phyloP scores from a whole-genome alignment of 2,329 filamentous ascomycete genomes.

The Pseudocercospora vitis region DNA sequence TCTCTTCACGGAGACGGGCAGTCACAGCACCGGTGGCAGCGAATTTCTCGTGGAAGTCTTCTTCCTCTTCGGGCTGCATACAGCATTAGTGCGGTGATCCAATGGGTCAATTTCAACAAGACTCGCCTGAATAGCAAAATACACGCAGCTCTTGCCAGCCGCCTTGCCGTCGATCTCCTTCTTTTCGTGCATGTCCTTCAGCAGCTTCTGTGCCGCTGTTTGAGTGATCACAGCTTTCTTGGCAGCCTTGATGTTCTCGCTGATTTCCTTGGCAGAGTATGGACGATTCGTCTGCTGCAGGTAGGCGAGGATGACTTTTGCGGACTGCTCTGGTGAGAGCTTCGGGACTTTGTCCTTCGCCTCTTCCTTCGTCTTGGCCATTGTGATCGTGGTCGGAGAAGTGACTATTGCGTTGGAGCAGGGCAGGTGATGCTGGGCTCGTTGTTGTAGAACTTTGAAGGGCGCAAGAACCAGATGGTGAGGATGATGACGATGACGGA shows the following conservation, averaged over 20 bases:
- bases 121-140: slow-evolving; percentile 54
- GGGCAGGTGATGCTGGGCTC: too few species aligned
- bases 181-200: slow-evolving; percentile 63
- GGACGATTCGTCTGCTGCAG: slow-evolving; percentile 37
- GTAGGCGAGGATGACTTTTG: slow-evolving; percentile 35
- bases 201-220: slow-evolving; percentile 58
- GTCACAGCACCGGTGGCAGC: slow-evolving; percentile 53
- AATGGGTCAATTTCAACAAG: not conserved
- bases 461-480: too few species aligned
- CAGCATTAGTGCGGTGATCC: not conserved
- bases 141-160: slow-evolving; percentile 62
- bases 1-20: slow-evolving; percentile 46
- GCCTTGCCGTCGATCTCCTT: slow-evolving; percentile 59
- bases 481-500: too few species aligned
- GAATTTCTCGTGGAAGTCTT: slow-evolving; percentile 51
- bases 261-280: slow-evolving; percentile 40
- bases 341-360: slow-evolving; percentile 31
- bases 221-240: slow-evolving; percentile 39
- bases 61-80: slow-evolving; percentile 51
- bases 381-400: slow-evolving; percentile 16
- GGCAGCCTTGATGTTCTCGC: slow-evolving; percentile 38
- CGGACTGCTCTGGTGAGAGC: slow-evolving; percentile 34
- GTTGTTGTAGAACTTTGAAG: too few species aligned
- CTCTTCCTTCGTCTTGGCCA: slow-evolving; percentile 38
- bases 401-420: too few species aligned